Evolutionary conservation across 2,329 filamentous ascomycete species (phyloP), one percentile per base, ranked within the genome.

Genomic region (Trichoderma koningiopsis): DNA sequence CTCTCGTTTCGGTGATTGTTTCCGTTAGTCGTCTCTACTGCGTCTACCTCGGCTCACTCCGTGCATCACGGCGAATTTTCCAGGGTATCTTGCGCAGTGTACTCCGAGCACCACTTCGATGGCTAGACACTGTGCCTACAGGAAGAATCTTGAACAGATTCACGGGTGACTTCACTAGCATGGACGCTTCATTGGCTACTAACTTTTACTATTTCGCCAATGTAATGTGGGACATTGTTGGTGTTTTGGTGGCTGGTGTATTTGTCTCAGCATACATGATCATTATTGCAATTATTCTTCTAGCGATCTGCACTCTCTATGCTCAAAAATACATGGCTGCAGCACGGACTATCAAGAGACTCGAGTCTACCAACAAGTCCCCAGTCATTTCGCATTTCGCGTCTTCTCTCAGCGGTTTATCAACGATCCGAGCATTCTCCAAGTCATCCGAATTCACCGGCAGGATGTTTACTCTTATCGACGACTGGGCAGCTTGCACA

Each of bases 261-360:
- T 49, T 55, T 31, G 63, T 66, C 4, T 66, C 63, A n/a, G 37
- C 63, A 16, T 66, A 57, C 63, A 66, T 66, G 63, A 66, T 66
- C 37, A 27, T 66, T 14, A 35, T 66, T 7, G 63, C 63, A 5
- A 49, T 66, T 29, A 11, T 24, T 11, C 63, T 66, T 19, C 33
- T 66, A 4, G 37, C 33, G 0, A 53, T 37, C 19, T 66, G 63
- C 24, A 16, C 37, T n/a, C n/a, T 47, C 33, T 66, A 58, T 3
- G 63, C 63, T 49, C 37, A 35, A 66, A 53, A n/a, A 6, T 66
- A 66, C n/a, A 57, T 66, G 24, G 63, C 37, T n/a, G 63, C 63
- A 58, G 63, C 63, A 24, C 63, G 63, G 13, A 66, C 63, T 11
- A 33, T 66, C 63, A 66, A 66, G 19, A 22, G 63, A 24, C 53